Evolutionary conservation across 2,329 filamentous ascomycete genomes (phyloP).

Genomic region (Raffaelea arxii): DNA sequence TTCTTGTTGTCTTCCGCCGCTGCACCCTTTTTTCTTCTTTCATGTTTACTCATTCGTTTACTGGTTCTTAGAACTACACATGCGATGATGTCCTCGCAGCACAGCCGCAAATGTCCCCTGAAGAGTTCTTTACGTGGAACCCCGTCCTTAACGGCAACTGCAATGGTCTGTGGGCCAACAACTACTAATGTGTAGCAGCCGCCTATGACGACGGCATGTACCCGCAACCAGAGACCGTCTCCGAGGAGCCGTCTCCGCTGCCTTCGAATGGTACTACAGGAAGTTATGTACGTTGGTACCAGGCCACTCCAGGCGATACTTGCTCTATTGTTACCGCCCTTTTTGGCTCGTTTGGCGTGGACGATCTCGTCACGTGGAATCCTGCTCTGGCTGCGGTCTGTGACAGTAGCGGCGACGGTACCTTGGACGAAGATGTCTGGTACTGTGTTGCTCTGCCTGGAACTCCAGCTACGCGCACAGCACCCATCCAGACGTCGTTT

Average conservation of each 20-base stretch:
- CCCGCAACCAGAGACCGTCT: not conserved
- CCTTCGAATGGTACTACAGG: not conserved
- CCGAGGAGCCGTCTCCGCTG: not conserved
- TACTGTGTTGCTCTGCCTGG: constrained; percentile 1
- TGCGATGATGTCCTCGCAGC: too few relatives aligned
- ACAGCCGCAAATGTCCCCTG: not conserved
- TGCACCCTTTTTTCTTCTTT: too few relatives aligned
- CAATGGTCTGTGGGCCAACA: not conserved
- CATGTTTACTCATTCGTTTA: too few relatives aligned
- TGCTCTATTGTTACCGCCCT: not conserved
- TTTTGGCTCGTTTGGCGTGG: not conserved
- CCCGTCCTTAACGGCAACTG: not conserved
- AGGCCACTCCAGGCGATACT: not conserved
- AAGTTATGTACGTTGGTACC: not conserved
- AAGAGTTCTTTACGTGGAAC: not conserved
- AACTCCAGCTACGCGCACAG: not conserved
- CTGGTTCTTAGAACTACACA: too few relatives aligned
- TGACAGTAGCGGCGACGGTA: not conserved
- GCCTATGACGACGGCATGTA: not conserved
- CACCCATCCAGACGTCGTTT: too few relatives aligned
- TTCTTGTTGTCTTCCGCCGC: too few relatives aligned
- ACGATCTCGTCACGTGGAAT: constrained; percentile 1
- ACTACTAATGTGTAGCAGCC: constrained; percentile 2
- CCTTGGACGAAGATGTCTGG: too few relatives aligned
- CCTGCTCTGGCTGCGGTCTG: not conserved